phyloP scores from a whole-genome alignment of 1,139 yeast genomes.

The Pichia sp. region DNA sequence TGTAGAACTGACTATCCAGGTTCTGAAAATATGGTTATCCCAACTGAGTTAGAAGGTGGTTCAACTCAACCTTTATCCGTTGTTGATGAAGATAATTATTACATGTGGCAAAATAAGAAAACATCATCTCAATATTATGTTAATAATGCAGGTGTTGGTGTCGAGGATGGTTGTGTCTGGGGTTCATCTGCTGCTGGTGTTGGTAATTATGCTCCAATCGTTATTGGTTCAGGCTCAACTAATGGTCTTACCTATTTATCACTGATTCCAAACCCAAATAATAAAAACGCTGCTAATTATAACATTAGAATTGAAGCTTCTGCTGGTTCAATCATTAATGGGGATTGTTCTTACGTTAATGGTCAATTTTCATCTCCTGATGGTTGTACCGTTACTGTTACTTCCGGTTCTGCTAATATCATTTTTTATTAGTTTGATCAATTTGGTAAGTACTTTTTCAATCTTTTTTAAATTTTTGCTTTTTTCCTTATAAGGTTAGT shows the following conservation, averaged over 20 bases:
- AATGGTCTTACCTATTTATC: slow-evolving; percentile 80
- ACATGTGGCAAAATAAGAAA: slow-evolving; percentile 71
- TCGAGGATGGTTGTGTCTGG: slow-evolving; percentile 91
- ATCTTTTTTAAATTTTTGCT: neutral
- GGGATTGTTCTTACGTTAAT: slow-evolving; percentile 73
- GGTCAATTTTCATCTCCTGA: slow-evolving; percentile 72
- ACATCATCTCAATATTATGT: slow-evolving; percentile 97
- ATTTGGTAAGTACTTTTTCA: neutral
- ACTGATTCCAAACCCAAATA: slow-evolving; percentile 93
- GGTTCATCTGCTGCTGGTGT: slow-evolving; percentile 71
- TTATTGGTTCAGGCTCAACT: slow-evolving; percentile 86
- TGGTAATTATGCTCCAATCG: slow-evolving; percentile 98
- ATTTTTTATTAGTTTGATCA: slow-evolving; percentile 58
- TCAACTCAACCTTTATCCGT: slow-evolving; percentile 61
- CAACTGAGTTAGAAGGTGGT: slow-evolving; percentile 76
- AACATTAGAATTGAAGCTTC: slow-evolving; percentile 79
- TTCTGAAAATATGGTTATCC: slow-evolving; percentile 95
- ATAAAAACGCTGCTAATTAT: slow-evolving; percentile 68
- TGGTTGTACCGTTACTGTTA: slow-evolving; percentile 93
- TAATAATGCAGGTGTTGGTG: slow-evolving; percentile 89
- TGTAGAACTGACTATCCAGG: slow-evolving; percentile 99
- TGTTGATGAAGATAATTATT: slow-evolving; percentile 72
- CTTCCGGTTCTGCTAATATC: slow-evolving; percentile 71
- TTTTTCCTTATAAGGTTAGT: too few species aligned
- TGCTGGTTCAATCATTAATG: slow-evolving; percentile 55